These are phyloP conservation scores for Boletus subparvulus DNA, from an alignment of 768 basidiomycete species.

Conservation along the genomic window DNA sequence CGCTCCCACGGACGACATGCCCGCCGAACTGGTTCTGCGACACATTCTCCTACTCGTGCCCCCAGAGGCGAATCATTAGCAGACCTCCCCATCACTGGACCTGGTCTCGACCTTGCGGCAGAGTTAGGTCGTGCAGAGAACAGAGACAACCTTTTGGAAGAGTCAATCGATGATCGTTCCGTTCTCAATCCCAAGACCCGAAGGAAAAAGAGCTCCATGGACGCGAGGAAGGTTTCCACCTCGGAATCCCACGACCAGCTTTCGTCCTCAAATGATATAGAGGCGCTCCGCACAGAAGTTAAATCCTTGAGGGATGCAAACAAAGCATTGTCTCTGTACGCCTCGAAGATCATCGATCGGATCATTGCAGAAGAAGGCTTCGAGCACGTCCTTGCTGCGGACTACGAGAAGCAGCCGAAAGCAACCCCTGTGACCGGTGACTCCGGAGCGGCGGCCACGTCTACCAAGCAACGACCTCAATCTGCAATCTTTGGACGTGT, in stretches of 20 bases:
- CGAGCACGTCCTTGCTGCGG: constrained; percentile 93
- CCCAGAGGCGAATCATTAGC: constrained; percentile 79
- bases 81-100: constrained; percentile 83
- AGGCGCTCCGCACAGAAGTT: constrained; percentile 80
- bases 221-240: constrained; percentile 33
- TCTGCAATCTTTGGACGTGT: constrained; percentile 50
- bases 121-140: constrained; percentile 91
- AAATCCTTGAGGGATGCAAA: constrained; percentile 94
- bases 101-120: constrained; percentile 86
- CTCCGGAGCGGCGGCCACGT: constrained; percentile 6
- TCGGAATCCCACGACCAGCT: constrained; percentile 45
- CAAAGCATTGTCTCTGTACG: constrained; percentile 92
- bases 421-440: constrained; percentile 37
- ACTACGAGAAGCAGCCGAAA: constrained; percentile 69
- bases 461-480: constrained; percentile 57
- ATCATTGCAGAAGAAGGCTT: constrained; percentile 96
- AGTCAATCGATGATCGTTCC: constrained; percentile 50
- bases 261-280: constrained; percentile 55
- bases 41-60: constrained; percentile 39
- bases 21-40: constrained; percentile 54
- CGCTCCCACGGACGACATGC: constrained; percentile 45
- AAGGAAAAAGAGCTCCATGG: constrained; percentile 37
- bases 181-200: constrained; percentile 46
- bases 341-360: constrained; percentile 96
- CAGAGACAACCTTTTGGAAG: constrained; percentile 70